Base-by-base conservation (phyloP, 2,329 filamentous ascomycete genomes). In the Diaporthe caulivora region DNA sequence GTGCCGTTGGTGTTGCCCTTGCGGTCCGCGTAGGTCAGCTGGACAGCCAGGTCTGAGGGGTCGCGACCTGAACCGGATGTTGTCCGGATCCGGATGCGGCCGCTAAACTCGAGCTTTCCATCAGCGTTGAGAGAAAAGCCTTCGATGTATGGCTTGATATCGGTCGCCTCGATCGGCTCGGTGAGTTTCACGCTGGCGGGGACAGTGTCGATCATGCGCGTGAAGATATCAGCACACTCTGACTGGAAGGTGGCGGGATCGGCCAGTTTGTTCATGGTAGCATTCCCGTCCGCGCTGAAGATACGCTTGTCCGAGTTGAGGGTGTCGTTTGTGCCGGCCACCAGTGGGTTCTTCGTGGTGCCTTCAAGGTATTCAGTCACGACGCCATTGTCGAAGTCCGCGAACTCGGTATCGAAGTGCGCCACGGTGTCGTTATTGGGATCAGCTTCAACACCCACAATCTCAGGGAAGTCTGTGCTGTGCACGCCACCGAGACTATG, bases 271-370 rank as follows among this genome's bases (percentile, higher is more conserved):
- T 87, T 78, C 1, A 80, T 79, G 64, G 88, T 84, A 1, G 85
- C 87, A 24, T 86, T 86, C 1, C 79, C 80, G 74, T 88, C 87
- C 0, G 85, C 81, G 37, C 76, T 77, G 74, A 86, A 88, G 29
- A 88, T 82, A 4, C 81, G 80, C 70, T 78, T 79, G 74, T 88
- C 86, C 0, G 86, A 86, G 74, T 79, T 81, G 8, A 79, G 77
- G 1, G 82, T 83, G 4, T 80, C 77, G 71, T 86, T 84, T 49
- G 80, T 78, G 1, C 80, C 81, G 55, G 84, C 80, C 0, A 85
- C 81, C 29, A 88, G 78, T 2, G 85, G 83, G 76, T 88, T 83
- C 40, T 80, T 81, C 26, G 84, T 83, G 0, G 80, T 82, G 6
- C 82, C 83, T 24, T 80, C 79, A 11, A 88, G 65, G 62, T 85